phyloP scores from a whole-genome alignment of 2,329 filamentous ascomycete genomes.

The Verticillium isaacii region DNA sequence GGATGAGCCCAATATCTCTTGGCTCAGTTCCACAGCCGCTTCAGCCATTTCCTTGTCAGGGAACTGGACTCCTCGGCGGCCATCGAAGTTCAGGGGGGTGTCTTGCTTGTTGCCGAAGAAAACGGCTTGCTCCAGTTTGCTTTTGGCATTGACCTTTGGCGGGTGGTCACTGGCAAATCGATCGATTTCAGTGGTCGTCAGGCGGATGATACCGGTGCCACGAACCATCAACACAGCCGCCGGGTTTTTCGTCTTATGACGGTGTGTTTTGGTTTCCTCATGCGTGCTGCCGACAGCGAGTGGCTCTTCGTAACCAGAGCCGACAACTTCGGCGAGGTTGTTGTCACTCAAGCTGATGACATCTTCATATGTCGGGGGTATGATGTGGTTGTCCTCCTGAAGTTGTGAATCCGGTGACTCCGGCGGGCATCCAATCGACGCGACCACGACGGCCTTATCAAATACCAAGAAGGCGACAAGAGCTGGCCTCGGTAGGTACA shows the following conservation, averaged over 20 bases:
- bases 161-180: constrained; percentile 54
- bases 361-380: constrained; percentile 75
- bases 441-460: constrained; percentile 69
- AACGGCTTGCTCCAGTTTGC: constrained; percentile 88
- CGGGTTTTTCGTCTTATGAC: constrained; percentile 56
- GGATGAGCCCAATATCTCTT: constrained; percentile 74
- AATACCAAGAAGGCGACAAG: constrained; percentile 81
- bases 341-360: constrained; percentile 72
- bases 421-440: constrained; percentile 64
- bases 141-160: constrained; percentile 71
- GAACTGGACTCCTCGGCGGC: constrained; percentile 62
- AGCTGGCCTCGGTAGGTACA: constrained; percentile 74
- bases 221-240: constrained; percentile 58
- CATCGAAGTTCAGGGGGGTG: constrained; percentile 83
- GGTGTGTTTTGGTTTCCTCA: constrained; percentile 45
- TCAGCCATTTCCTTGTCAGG: constrained; percentile 64
- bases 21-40: constrained; percentile 74
- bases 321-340: constrained; percentile 57
- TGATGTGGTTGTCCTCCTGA: constrained; percentile 58
- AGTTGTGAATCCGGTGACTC: constrained; percentile 75
- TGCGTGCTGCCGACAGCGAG: constrained; percentile 20
- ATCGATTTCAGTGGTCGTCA: constrained; percentile 54
- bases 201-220: constrained; percentile 56
- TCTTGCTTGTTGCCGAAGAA: constrained; percentile 81
- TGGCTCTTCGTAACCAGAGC: constrained; percentile 60